Evolutionary conservation across 2,329 filamentous ascomycete genomes (phyloP), one percentile per base, ranked within the genome.

Genomic region (Stagonosporopsis vannaccii): DNA sequence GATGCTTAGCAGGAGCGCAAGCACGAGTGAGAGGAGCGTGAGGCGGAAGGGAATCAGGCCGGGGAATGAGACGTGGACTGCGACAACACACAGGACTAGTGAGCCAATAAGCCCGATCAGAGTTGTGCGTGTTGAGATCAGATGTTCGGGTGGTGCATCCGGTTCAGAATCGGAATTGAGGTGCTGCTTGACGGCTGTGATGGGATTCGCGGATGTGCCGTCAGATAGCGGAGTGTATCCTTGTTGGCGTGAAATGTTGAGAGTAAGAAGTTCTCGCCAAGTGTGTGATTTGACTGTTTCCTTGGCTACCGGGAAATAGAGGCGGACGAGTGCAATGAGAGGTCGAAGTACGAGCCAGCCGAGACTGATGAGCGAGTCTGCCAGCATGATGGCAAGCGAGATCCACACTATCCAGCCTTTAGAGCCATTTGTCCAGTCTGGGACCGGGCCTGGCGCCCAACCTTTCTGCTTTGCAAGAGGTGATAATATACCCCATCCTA

Each of bases 361-460:
- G 9, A 99, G 84, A 67, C 90, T 97, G 60, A 98, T 85, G 3
- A 99, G 83, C 0, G 94, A 92, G 76, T 99, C 95, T 20, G 91
- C 91, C 23, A 99, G 83, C 95, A 99, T 99, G 63, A 99, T 97
- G 3, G 95, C 91, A 26, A 99, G 80, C 30, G 92, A 97, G 2
- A 96, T 83, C 95, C 95, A 99, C 0, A 99, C 91, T 58, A 99
- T 98, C 95, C 95, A 99, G 35, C 94, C 95, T 78, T 98, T 97
- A 73, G 92, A 97, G 9, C 95, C 95, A 15, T 83, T 86, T 56
- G 94, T 90, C 95, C 95, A 99, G 73, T 96, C 90, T 51, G 86
- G 84, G 0, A 97, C 91, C 1, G 87, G 83, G 0, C 93, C 95
- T 2, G 92, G 90, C 9, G 95, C 95, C 95, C 95, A 99, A 2